Evolutionary conservation across 2,329 filamentous ascomycete species (phyloP), one percentile per base, ranked within the genome.

Genomic region (Fusarium nodosum): DNA sequence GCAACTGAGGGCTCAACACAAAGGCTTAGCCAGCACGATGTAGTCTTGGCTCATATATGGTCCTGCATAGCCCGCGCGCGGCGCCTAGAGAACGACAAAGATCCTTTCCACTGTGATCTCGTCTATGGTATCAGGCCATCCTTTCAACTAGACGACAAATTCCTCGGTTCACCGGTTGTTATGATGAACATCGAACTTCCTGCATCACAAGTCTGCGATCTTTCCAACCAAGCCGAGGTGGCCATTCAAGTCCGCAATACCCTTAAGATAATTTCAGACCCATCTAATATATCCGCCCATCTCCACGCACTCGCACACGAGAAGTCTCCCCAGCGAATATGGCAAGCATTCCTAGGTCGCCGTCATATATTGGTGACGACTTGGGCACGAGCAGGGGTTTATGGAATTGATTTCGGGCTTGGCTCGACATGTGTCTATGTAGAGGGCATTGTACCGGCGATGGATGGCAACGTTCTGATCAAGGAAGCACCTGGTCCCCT

Each of bases 351-450:
- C 4, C 34, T 76, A 0, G 73, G 74, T 5, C 38, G 31, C 3
- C 65, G 68, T 0, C 72, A 76, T 30, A 69, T 75, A 4, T 36
- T 76, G 2, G 72, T 75, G 0, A 76, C 74, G 8, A 76, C 66
- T 0, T 76, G 74, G 74, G 72, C 67, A 3, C 62, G 73, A 2
- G 68, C 74, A 0, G 73, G 73, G 0, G 47, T 76, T 3, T 76
- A 76, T n/a, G 59, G 66, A 10, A 55, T 76, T 2, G 69, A 76
- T 20, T 76, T 76, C 42, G 74, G 74, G 0, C 33, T 74, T 6
- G 67, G 46, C 2, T 61, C 64, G 1, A 20, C 10, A 0, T 61
- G 74, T 5, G 55, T 51, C 2, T 76, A 69, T 34, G 66, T 60
- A 3, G 74, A 76, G 12, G 73, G 72, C 3, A 34, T 75, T 2